Percentiles rank a stretch among this genome's conserved stretches.
phyloP scores from a whole-genome alignment of 2,329 filamentous ascomycete species.

The Lecanicillium sp. region DNA sequence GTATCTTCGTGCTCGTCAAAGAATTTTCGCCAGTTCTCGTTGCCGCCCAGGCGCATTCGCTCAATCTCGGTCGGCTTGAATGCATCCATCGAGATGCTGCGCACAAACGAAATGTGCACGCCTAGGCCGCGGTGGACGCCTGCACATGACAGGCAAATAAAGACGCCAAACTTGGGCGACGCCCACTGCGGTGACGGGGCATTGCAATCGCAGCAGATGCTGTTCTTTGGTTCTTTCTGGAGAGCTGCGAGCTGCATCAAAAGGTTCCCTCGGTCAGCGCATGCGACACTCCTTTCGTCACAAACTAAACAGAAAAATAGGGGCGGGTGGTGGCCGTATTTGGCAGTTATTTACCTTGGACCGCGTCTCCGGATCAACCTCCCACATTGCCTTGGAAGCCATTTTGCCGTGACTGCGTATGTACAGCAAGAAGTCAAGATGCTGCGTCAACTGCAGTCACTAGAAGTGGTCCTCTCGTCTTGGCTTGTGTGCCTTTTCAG shows the following conservation, averaged over 20 bases:
- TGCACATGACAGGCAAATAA: conserved; percentile 95
- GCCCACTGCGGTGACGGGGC: conserved; percentile 98
- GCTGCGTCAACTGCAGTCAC: no score
- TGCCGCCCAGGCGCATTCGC: conserved; percentile 88
- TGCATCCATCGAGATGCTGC: conserved; percentile 96
- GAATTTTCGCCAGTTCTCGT: conserved; percentile 78
- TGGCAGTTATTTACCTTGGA: conserved; percentile 60
- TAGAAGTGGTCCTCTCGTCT: no score
- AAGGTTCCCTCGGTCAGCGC: conserved; percentile 8
- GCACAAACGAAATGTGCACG: conserved; percentile 97
- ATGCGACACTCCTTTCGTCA: conserved; percentile 3
- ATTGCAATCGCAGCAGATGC: conserved; percentile 87
- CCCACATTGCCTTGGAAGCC: conserved; percentile 83
- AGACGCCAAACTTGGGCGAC: conserved; percentile 92
- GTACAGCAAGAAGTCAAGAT: not conserved
- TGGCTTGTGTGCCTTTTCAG: no score
- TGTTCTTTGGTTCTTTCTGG: conserved; percentile 84
- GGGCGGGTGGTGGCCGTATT: conserved; percentile 1
- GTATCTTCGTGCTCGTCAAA: conserved; percentile 68
- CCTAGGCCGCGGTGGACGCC: conserved; percentile 91
- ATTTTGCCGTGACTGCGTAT: conserved; percentile 25
- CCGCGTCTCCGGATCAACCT: conserved; percentile 94
- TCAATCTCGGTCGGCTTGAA: conserved; percentile 91
- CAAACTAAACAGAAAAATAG: not conserved
- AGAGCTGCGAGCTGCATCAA: conserved; percentile 68